phyloP scores from a whole-genome alignment of 2,329 filamentous ascomycete species.

The Colletotrichum nymphaeae region DNA sequence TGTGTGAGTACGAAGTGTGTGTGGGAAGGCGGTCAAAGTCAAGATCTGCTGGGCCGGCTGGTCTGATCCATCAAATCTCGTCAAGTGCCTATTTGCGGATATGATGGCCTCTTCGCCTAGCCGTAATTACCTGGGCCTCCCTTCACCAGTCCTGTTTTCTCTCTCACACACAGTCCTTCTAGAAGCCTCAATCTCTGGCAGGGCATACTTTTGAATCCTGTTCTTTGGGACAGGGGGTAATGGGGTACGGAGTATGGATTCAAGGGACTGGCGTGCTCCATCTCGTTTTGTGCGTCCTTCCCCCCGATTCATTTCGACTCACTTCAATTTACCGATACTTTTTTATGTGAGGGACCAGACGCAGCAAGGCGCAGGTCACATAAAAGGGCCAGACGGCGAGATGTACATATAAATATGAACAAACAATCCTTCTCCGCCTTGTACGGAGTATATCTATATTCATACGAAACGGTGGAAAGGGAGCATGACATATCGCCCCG shows the following conservation, averaged over 20 bases:
- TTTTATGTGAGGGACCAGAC: not conserved
- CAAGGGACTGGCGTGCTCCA: constrained; percentile 2
- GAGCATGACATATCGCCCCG: not conserved
- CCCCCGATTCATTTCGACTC: constrained; percentile 1
- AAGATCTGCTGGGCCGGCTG: constrained; percentile 22
- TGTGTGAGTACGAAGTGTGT: too few species aligned
- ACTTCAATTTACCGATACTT: not conserved
- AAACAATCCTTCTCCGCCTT: not conserved
- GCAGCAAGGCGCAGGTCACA: not conserved
- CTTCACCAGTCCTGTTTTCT: not conserved
- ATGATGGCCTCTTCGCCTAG: constrained; percentile 26
- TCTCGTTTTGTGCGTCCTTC: constrained; percentile 11
- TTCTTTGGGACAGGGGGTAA: not conserved
- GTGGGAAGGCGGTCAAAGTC: constrained; percentile 15
- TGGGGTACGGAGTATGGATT: not conserved
- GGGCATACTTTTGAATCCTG: not conserved
- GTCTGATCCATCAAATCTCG: constrained; percentile 34
- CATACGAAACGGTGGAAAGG: not conserved
- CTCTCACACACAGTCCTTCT: not conserved
- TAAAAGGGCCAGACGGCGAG: not conserved
- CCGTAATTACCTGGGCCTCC: constrained; percentile 25
- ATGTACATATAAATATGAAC: not conserved
- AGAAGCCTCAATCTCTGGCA: constrained; percentile 9
- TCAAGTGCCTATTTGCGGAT: constrained; percentile 32
- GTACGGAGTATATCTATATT: not conserved